A percentile compares a stretch with the other conserved stretches of the same genome.
These are phyloP conservation scores for Agrostemma githago DNA, from an alignment of 148 eudicot species.

Conservation along the genomic window DNA sequence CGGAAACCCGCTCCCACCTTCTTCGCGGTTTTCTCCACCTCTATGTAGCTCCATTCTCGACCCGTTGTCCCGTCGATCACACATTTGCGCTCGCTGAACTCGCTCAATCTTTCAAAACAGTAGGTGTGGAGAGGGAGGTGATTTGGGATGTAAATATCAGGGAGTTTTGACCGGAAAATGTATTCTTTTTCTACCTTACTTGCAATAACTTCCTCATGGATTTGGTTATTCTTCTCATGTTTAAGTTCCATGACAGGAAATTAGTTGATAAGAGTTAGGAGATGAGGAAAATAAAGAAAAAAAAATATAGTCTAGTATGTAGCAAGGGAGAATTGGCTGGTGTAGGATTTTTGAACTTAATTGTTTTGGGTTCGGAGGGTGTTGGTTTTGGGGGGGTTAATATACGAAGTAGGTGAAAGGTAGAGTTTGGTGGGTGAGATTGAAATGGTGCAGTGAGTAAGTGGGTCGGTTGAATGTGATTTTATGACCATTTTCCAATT, in stretches of 20 bases:
- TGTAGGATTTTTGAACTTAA: background rate
- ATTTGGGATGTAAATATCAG: slow-evolving; percentile 55
- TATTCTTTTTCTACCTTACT: slow-evolving; percentile 18
- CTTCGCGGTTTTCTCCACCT: slow-evolving; percentile 31
- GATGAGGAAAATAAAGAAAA: background rate
- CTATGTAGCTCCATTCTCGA: slow-evolving; percentile 29
- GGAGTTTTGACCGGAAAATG: slow-evolving; percentile 60
- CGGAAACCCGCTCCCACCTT: slow-evolving; percentile 24
- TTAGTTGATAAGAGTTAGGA: background rate
- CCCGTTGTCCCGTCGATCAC: slow-evolving; percentile 36
- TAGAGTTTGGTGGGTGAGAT: slow-evolving; percentile 25
- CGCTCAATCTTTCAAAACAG: slow-evolving; percentile 34
- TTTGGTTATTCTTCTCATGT: slow-evolving; percentile 9
- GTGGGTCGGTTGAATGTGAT: background rate
- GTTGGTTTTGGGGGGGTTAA: slow-evolving; percentile 19
- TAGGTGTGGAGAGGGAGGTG: slow-evolving; percentile 50
- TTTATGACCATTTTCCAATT: slow-evolving; percentile 6
- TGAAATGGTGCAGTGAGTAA: background rate
- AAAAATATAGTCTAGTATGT: background rate
- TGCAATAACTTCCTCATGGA: background rate
- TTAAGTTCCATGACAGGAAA: slow-evolving; percentile 22
- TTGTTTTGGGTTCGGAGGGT: slow-evolving; percentile 1
- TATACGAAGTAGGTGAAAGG: slow-evolving; percentile 33
- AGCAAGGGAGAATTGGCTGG: background rate
- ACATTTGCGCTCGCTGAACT: slow-evolving; percentile 31